Evolutionary conservation across 1,284 basidiomycete genomes (phyloP), one percentile per base, ranked within the genome.

Genomic region (Sporisorium reilianum): DNA sequence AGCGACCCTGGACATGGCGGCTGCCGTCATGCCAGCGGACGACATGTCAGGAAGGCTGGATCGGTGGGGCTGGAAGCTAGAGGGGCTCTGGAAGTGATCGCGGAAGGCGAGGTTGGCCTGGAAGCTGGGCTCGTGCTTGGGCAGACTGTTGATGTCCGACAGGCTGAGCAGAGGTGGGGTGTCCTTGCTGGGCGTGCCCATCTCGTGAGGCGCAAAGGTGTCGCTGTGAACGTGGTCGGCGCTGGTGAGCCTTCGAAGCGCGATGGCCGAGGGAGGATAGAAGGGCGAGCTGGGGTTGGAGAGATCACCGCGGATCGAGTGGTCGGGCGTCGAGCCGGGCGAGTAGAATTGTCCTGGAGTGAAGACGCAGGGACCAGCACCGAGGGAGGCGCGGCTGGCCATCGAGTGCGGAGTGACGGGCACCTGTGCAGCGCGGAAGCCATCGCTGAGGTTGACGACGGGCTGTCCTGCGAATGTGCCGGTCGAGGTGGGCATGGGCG

Each of bases 331-430:
- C 9, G 76, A 70, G 50, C 51, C 66, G 38, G 61, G 53, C 11
- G 76, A 78, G 63, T 66, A 62, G 12, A 73, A 78, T 2, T 75
- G 67, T 23, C 65, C 73, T 3, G 76, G 69, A 2, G 73, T 76
- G 52, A 60, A 60, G 12, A 44, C 51, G 53, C 57, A 75, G 1
- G 73, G 74, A 11, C 53, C 66, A 20, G 66, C 26, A 32, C 60
- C 71, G 41, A 68, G 36, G 10, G 76, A 78, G 28, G 62, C 60
- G 20, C 66, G 67, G 20, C 55, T 40, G 32, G 28, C 49, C 2
- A 52, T 23, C 10, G 68, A 64, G 1, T 60, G 58, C 16, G 71
- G 67, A 2, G 73, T 75, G 54, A 62, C 41, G 25, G 69, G 74
- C 50, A 65, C 40, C 42, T 64, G 61, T n/a, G 64, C 59, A 22